Evolutionary conservation across 1,284 basidiomycete species (phyloP), one percentile per base, ranked within the genome.

Genomic region (Psilocybe mexicana): DNA sequence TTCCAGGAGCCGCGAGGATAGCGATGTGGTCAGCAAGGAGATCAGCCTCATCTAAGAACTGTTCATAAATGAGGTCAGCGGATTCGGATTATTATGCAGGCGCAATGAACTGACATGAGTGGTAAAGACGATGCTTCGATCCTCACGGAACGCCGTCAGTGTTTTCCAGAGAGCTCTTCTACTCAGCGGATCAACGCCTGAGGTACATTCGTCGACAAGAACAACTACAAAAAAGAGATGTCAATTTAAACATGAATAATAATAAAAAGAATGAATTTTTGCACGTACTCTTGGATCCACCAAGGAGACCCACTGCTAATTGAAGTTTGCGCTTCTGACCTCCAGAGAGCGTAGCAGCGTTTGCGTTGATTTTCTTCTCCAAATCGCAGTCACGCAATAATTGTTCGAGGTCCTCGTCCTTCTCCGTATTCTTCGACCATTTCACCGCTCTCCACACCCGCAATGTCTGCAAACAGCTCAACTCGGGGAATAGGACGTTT

Each of bases 291-390:
- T 82, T 83, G 1, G 88, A 90, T 0, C 88, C 88, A 3, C 90
- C 90, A 12, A 92, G 79, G n/a, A 93, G 71, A 5, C 90, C 91
- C 59, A 90, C 85, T 1, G 91, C 91, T 25, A 93, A 76, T 67
- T 93, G 90, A 25, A 93, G 74, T 73, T 92, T 92, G 65, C 91
- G 74, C 74, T 93, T 93, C 75, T 93, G 90, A 6, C 91, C 91
- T 1, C 91, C 91, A 35, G 84, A 87, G 30, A 93, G 77, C 3
- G 84, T 87, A 53, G 75, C 74, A 0, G 89, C 84, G 63, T 86
- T 86, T 4, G 83, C 77, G 61, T 86, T 75, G 7, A 88, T 81
- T 72, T 93, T 93, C 57, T 77, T 76, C 6, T 74, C 82, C 35
- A 93, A 72, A 67, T 92, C 90, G 61, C 91, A 93, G 63, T 90